Percentiles rank a stretch among this genome's conserved stretches.
These are phyloP conservation scores for Chrysoporthe cubensis DNA, from an alignment of 2,329 filamentous ascomycete species.

Conservation along the genomic window DNA sequence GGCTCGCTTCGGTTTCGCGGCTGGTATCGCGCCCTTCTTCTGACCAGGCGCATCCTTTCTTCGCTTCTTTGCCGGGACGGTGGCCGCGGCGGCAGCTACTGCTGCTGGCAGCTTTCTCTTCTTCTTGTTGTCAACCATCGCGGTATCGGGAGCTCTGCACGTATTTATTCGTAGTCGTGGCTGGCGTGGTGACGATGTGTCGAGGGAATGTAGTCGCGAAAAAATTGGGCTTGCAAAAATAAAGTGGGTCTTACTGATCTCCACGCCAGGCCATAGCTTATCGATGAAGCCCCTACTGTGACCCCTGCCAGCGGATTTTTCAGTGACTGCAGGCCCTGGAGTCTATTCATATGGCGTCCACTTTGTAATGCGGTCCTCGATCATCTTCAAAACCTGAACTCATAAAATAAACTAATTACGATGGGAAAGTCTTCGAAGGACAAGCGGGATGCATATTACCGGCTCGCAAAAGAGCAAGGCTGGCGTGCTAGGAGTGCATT, in stretches of 20 bases:
- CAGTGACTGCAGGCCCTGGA: constrained; percentile 5
- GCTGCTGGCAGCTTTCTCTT: constrained; percentile 35
- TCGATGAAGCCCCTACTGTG: constrained; percentile 2
- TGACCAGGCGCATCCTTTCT: constrained; percentile 31
- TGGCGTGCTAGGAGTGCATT: constrained; percentile 97
- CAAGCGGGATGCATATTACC: constrained; percentile 97
- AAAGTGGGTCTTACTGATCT: background rate
- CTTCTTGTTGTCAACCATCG: constrained; percentile 28
- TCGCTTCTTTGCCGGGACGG: constrained; percentile 32
- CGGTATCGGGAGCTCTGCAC: background rate
- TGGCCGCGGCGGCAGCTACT: background rate
- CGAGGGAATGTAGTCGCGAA: background rate
- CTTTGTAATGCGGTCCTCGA: background rate
- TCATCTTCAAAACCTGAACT: background rate
- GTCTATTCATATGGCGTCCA: background rate
- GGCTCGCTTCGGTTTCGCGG: constrained; percentile 44
- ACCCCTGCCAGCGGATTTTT: constrained; percentile 16
- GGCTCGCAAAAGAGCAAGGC: constrained; percentile 97
- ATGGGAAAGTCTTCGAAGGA: constrained; percentile 99
- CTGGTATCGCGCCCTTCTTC: constrained; percentile 25
- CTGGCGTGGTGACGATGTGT: too few species aligned
- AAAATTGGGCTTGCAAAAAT: constrained; percentile 1
- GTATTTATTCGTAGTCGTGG: background rate
- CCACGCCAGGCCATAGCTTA: constrained; percentile 3
- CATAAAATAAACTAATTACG: background rate